Conservation (phyloP, 2,329 filamentous ascomycete species). For the Myriosclerotinia curreyana region DNA sequence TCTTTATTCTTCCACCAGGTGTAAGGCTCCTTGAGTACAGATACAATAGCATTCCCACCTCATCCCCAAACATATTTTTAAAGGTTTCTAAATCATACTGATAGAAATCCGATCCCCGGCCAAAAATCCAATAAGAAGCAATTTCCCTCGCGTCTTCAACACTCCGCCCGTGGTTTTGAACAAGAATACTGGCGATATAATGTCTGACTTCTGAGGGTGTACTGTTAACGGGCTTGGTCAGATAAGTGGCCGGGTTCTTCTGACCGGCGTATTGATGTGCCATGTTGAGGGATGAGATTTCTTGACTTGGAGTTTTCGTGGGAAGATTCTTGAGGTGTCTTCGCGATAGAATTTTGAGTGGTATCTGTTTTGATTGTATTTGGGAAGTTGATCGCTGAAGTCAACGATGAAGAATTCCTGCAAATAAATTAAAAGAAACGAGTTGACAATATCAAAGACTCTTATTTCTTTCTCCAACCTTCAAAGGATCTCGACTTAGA, state of each 20-base stretch:
- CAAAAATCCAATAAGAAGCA: background rate
- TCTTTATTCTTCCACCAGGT: background rate
- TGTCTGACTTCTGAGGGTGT: background rate
- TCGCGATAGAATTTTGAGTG: background rate
- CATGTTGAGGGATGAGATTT: background rate
- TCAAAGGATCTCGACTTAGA: background rate
- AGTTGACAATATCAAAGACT: background rate
- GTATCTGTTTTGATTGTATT: background rate
- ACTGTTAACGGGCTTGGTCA: background rate
- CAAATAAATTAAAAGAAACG: background rate
- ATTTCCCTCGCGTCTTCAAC: background rate
- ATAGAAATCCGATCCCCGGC: slow-evolving; percentile 12
- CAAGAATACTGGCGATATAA: background rate
- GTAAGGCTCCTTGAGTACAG: slow-evolving; percentile 1
- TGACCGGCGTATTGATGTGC: background rate
- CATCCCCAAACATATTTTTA: slow-evolving; percentile 7
- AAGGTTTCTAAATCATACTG: slow-evolving; percentile 7
- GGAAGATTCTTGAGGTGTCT: background rate
- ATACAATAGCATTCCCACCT: slow-evolving; percentile 3
- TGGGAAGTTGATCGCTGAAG: background rate
- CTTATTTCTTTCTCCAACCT: background rate
- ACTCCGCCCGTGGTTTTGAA: background rate
- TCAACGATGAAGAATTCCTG: background rate
- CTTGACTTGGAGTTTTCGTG: background rate
- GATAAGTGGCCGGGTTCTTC: background rate